Percentiles rank a stretch among this genome's conserved stretches.
These are phyloP conservation scores for Malus sieversii DNA, from an alignment of 306 rosid species.

Conservation along the genomic window DNA sequence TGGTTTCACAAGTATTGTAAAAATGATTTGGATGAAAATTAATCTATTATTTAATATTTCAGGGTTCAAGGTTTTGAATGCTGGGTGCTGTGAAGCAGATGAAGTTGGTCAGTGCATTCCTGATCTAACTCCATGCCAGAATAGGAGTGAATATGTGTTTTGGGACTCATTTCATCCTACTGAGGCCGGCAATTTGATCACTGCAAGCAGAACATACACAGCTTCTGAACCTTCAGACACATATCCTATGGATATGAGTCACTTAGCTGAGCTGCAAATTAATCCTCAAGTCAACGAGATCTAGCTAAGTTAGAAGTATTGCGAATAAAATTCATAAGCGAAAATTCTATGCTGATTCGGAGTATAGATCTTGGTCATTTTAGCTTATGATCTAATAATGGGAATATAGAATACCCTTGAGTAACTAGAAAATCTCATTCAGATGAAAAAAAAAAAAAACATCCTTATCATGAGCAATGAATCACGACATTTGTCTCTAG, in stretches of 20 bases:
- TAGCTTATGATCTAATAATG: too few relatives aligned
- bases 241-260: constrained; percentile 35
- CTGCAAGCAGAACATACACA: constrained; percentile 10
- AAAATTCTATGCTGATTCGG: background rate
- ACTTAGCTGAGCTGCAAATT: constrained; percentile 14
- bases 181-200: constrained; percentile 21
- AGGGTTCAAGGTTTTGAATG: constrained; percentile 20
- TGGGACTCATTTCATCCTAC: constrained; percentile 39
- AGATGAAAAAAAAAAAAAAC: too few relatives aligned
- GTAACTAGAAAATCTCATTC: too few relatives aligned
- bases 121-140: constrained; percentile 20
- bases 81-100: constrained; percentile 21
- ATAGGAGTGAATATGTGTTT: constrained; percentile 33
- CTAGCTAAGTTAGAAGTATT: background rate
- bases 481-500: background rate
- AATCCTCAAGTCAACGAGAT: too few relatives aligned
- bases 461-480: too few relatives aligned
- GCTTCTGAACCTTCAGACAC: background rate
- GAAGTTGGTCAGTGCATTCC: constrained; percentile 24
- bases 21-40: too few relatives aligned
- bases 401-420: too few relatives aligned
- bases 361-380: too few relatives aligned
- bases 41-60: background rate
- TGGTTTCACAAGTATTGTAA: too few relatives aligned
- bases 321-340: background rate